Evolutionary conservation across 1,284 basidiomycete species (phyloP), one percentile per base, ranked within the genome.

Genomic region (Peniophora sp.): DNA sequence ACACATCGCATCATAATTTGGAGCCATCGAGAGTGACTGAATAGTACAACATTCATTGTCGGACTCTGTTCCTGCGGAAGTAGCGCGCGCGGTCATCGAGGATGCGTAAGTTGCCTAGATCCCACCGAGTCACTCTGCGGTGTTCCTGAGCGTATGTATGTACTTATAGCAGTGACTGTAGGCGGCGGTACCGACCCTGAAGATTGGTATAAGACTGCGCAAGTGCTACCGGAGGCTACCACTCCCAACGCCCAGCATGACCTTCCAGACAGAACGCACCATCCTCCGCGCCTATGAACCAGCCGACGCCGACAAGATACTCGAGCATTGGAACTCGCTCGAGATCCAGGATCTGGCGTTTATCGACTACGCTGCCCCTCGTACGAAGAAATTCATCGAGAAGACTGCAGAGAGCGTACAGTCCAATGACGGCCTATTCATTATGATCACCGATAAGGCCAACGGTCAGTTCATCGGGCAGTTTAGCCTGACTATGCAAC

Each of bases 381-480:
- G 52, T 25, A 58, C 54, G 22, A 54, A 60, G 2, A 64, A 63
- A 22, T 59, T 62, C 53, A 56, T 73, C 49, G 58, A 60, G 41
- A 51, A 59, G 27, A 60, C 63, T 19, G 61, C 62, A 54, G 47
- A 8, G 47, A 9, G 17, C n/a, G 14, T 23, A 57, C 66, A 16
- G 56, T 55, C 10, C 63, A 65, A 27, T 57, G 61, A 43, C 60
- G 25, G 24, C 24, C 5, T 73, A 17, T 59, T 61, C 38, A 63
- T 59, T 47, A 57, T 72, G 50, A 53, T 73, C 39, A 62, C 61
- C 41, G 63, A 63, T 16, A 56, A 63, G 17, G 60, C 60, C n/a
- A 65, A 62, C 14, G 57, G 59, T 38, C 62, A 62, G 16, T 68
- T 72, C 52, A 58, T 74, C 35, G 73, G 73, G 32, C 63, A 68